Base-by-base conservation (phyloP, 192 early-diverging fungal genomes). In the Mortierella antarctica region DNA sequence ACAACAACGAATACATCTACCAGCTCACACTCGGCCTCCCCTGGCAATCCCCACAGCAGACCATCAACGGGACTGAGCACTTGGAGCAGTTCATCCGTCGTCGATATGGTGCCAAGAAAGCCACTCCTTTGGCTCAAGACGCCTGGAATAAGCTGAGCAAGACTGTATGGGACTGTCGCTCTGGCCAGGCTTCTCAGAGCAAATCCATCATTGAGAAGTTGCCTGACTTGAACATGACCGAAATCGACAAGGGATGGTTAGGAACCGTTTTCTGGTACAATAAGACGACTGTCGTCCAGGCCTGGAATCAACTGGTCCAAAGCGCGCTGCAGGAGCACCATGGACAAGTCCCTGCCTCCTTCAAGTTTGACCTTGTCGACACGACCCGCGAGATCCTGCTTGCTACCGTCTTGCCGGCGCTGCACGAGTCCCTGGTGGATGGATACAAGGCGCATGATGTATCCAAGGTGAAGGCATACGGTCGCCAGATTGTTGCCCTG, bases 1-100 rank as follows among this genome's bases (percentile, higher is more conserved):
- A 79, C 64, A 79, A 79, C 76, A 79, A 79, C 39, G 76, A 79
- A 45, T 79, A 71, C 39, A 10, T 79, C 57, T 79, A 79, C 40
- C 44, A 48, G 5, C 53, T 65, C 6, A 46, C 56, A 6, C 18
- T 62, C n/a, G 65, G 66, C 17, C 45, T 79, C 3, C 48, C 76
- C 47, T 79, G 76, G 76, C 50, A 55, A 7, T 41, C 66, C 44
- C 76, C 76, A 5, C 59, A 71, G 23, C 42, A 61, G 40, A 15
- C 62, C 52, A 60, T 79, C 46, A 44, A 79, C 18, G 62, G 64
- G 11, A 31, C 64, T 20, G 20, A 48, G 11, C 76, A 71, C 42
- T 57, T 71, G 18, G 48, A 70, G 7, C 56, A 48, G 7, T 71
- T 67, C 57, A 56, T 79, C 21, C 63, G 52, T 17, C 68, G 76